Evolutionary conservation across 169 alveolate genomes (phyloP).

Genomic region (Eimeria brunetti): DNA sequence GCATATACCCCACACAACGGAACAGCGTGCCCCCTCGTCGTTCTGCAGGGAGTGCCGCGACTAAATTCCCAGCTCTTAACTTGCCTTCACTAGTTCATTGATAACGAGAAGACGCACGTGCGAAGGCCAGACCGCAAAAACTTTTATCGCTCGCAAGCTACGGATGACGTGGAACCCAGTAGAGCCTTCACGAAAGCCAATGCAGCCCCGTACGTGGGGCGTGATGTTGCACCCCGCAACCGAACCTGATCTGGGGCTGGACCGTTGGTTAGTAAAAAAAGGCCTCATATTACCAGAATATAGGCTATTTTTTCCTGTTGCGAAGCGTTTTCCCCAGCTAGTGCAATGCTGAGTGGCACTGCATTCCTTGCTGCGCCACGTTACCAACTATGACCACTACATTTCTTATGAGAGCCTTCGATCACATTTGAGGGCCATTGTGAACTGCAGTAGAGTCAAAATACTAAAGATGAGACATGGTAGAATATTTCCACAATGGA

Average conservation of each 20-base stretch:
- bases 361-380: background rate
- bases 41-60: background rate
- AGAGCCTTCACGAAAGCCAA: background rate
- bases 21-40: background rate
- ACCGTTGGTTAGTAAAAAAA: background rate
- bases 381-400: background rate
- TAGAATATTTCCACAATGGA: background rate
- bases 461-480: too few species aligned
- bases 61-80: background rate
- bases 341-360: background rate
- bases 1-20: slow-evolving; percentile 57
- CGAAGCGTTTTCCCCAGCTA: background rate
- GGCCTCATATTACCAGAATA: background rate
- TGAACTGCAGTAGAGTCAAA: background rate
- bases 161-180: background rate
- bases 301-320: background rate
- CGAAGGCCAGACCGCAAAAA: slow-evolving; percentile 63
- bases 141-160: background rate
- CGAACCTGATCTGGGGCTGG: slow-evolving; percentile 56
- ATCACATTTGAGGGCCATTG: background rate
- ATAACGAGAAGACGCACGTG: slow-evolving; percentile 67
- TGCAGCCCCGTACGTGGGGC: slow-evolving; percentile 70
- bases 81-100: slow-evolving; percentile 75
- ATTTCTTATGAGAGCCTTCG: background rate
- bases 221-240: slow-evolving; percentile 66